These are phyloP conservation scores for Backusella westeae DNA, from an alignment of 192 early-diverging fungal genomes.

Conservation along the genomic window DNA sequence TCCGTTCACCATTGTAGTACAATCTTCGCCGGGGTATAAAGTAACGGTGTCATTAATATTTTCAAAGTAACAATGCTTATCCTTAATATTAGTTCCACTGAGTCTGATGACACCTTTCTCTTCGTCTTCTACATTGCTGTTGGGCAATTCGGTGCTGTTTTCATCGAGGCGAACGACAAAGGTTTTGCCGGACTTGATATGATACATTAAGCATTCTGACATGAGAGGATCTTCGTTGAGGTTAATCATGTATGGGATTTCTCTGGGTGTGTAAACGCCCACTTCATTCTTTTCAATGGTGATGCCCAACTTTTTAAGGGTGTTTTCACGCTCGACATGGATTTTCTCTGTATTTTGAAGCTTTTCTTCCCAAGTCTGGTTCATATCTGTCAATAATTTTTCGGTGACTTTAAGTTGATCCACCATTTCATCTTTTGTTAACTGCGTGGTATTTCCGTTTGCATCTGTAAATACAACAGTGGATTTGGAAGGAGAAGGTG, in stretches of 20 bases:
- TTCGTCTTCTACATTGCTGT: neutral
- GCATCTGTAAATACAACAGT: slow-evolving; percentile 42
- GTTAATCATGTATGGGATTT: slow-evolving; percentile 84
- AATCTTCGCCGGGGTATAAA: slow-evolving; percentile 55
- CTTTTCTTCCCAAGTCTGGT: slow-evolving; percentile 84
- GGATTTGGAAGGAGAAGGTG: slow-evolving; percentile 2
- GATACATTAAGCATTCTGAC: slow-evolving; percentile 90
- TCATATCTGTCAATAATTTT: slow-evolving; percentile 83
- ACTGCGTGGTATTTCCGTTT: slow-evolving; percentile 37
- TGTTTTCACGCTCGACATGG: slow-evolving; percentile 68
- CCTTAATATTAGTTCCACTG: slow-evolving; percentile 56
- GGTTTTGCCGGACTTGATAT: slow-evolving; percentile 72
- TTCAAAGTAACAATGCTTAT: slow-evolving; percentile 73
- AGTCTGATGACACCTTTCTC: slow-evolving; percentile 46
- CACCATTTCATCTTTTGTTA: slow-evolving; percentile 54
- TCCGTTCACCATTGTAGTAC: slow-evolving; percentile 79
- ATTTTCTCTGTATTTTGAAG: slow-evolving; percentile 68
- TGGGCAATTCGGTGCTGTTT: slow-evolving; percentile 22
- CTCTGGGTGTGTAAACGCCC: slow-evolving; percentile 75
- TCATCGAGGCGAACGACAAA: slow-evolving; percentile 59
- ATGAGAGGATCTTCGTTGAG: slow-evolving; percentile 87
- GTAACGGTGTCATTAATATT: slow-evolving; percentile 58
- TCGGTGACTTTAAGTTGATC: slow-evolving; percentile 84
- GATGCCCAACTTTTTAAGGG: slow-evolving; percentile 79
- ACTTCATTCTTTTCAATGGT: slow-evolving; percentile 65